A percentile compares a stretch with the other conserved stretches of the same genome.
phyloP scores from a whole-genome alignment of 2,329 filamentous ascomycete species.

The Fusarium proliferatum region DNA sequence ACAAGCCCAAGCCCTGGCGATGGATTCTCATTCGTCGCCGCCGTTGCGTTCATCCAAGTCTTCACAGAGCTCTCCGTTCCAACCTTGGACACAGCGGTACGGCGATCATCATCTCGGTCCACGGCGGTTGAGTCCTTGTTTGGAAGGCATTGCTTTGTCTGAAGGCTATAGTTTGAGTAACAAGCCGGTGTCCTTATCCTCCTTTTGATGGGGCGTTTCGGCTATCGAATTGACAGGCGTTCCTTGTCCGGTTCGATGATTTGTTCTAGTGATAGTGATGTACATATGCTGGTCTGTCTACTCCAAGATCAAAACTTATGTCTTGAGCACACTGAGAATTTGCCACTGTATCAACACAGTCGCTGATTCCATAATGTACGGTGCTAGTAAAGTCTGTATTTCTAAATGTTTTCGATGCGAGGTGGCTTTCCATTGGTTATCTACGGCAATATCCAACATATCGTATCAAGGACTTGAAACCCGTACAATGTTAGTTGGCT shows the following conservation, averaged over 20 bases:
- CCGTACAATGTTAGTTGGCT: no score
- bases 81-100: slow-evolving; percentile 25
- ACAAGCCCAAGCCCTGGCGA: slow-evolving; percentile 24
- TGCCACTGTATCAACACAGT: background rate
- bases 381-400: background rate
- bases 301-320: background rate
- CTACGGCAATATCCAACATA: background rate
- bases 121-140: slow-evolving; percentile 16
- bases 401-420: background rate
- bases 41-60: slow-evolving; percentile 7
- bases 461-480: background rate
- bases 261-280: background rate
- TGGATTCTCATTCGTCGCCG: slow-evolving; percentile 30
- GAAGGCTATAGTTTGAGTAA: background rate
- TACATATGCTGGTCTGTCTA: background rate
- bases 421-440: background rate
- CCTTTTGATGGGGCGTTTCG: slow-evolving; percentile 10
- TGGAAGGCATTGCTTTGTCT: slow-evolving; percentile 15
- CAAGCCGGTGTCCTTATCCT: background rate
- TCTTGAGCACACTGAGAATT: background rate
- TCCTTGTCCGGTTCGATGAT: background rate
- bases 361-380: background rate
- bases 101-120: slow-evolving; percentile 34
- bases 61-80: background rate
- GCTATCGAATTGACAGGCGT: slow-evolving; percentile 16